Conservation (phyloP, 2,329 filamentous ascomycete species). For the Didymella segeticola region DNA sequence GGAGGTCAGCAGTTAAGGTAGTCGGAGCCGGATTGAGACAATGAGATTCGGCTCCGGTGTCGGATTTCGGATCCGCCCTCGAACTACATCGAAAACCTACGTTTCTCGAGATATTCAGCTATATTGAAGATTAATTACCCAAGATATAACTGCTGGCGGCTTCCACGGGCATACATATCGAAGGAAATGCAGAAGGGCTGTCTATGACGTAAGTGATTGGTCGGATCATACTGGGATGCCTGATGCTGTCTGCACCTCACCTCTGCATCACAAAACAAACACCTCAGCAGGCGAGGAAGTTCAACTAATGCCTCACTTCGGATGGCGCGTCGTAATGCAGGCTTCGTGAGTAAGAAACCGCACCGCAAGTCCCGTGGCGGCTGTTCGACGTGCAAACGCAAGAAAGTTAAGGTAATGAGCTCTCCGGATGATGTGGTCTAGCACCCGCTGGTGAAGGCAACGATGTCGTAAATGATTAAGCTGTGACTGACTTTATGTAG, state of each 20-base stretch:
- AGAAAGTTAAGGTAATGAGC: slow-evolving; percentile 43
- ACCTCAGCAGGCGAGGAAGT: too few species aligned
- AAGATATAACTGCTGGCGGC: too few species aligned
- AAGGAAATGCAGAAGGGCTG: background rate
- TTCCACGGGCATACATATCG: too few species aligned
- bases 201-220: slow-evolving; percentile 8
- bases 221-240: background rate
- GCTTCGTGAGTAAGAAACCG: slow-evolving; percentile 42
- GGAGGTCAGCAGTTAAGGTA: background rate
- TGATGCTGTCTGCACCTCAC: background rate
- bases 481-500: slow-evolving; percentile 25
- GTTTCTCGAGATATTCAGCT: too few species aligned
- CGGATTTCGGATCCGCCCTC: too few species aligned
- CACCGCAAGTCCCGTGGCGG: slow-evolving; percentile 43
- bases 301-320: background rate
- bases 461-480: too few species aligned
- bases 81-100: too few species aligned
- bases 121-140: too few species aligned
- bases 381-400: slow-evolving; percentile 42
- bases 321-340: slow-evolving; percentile 37
- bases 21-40: slow-evolving; percentile 1
- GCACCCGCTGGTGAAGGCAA: too few species aligned
- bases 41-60: slow-evolving; percentile 5
- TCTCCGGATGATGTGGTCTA: background rate
- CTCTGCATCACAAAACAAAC: background rate